Percentiles rank a stretch among this genome's conserved stretches.
Conservation (phyloP, 2,329 filamentous ascomycete species). For the Aureobasidium sp. region DNA sequence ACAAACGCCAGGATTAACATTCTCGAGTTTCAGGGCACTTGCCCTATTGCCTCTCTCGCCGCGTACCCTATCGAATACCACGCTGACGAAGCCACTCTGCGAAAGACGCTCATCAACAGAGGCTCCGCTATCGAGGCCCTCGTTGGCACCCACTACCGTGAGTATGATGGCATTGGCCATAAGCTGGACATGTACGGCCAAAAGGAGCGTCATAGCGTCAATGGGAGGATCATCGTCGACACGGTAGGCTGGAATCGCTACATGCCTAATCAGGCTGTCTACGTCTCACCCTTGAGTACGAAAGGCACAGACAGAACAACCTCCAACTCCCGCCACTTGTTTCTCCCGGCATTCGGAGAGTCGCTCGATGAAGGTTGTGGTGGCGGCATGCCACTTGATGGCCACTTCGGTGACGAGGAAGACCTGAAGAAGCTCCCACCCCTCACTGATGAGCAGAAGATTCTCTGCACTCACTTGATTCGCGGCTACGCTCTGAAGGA, state of each 20-base stretch:
- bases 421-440: conserved; percentile 20
- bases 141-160: conserved; percentile 44
- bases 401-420: conserved; percentile 25
- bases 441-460: conserved; percentile 28
- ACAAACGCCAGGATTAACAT: conserved; percentile 27
- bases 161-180: conserved; percentile 43
- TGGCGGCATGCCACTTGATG: conserved; percentile 30
- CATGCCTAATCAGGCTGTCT: conserved; percentile 37
- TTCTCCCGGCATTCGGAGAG: neutral
- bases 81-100: conserved; percentile 33
- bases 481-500: conserved; percentile 35
- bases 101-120: conserved; percentile 36
- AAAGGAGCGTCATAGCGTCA: conserved; percentile 38
- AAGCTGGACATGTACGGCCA: conserved; percentile 25
- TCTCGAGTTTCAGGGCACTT: conserved; percentile 35
- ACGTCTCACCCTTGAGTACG: conserved; percentile 26
- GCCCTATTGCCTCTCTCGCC: conserved; percentile 30
- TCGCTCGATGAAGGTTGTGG: conserved; percentile 19
- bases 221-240: conserved; percentile 47
- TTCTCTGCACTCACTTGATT: conserved; percentile 27
- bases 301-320: conserved; percentile 16
- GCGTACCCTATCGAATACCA: conserved; percentile 42
- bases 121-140: conserved; percentile 42
- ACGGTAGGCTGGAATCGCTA: conserved; percentile 44
- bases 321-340: neutral